Conservation (phyloP, 371 early-diverging fungal species). For the Saksenaea vasiformis region DNA sequence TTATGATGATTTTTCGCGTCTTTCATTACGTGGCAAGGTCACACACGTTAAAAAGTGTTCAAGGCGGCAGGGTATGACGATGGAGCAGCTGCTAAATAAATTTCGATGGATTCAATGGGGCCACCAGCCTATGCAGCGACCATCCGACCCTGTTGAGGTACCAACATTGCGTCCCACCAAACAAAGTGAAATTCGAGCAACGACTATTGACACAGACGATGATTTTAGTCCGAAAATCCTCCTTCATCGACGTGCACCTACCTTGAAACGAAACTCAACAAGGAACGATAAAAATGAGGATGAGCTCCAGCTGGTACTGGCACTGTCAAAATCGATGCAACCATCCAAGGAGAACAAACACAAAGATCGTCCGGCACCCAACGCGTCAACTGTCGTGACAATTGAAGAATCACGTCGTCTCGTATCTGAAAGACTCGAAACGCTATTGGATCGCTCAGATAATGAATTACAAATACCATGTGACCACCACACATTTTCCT, state of each 20-base stretch:
- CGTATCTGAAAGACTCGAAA: not conserved
- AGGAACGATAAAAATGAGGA: conserved; percentile 25
- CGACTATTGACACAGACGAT: conserved; percentile 1
- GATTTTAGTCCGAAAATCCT: conserved; percentile 14
- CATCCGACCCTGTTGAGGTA: not conserved
- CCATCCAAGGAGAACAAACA: conserved; percentile 2
- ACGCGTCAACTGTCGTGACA: conserved; percentile 25
- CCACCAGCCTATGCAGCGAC: conserved; percentile 14
- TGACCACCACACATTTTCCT: not conserved
- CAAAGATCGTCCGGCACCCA: conserved; percentile 8
- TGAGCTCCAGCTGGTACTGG: conserved; percentile 28
- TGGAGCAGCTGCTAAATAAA: conserved; percentile 20
- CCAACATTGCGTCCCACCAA: not conserved
- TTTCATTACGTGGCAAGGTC: conserved; percentile 18
- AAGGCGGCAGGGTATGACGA: conserved; percentile 11
- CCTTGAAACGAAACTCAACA: not conserved
- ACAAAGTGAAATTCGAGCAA: not conserved
- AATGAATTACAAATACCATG: not conserved
- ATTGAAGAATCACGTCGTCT: conserved; percentile 19
- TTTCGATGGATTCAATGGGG: conserved; percentile 41
- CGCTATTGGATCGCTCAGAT: not conserved
- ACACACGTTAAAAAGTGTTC: conserved; percentile 29
- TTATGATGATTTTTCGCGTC: conserved; percentile 19
- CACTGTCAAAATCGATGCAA: conserved; percentile 21
- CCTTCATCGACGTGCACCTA: conserved; percentile 3